Evolutionary conservation across 768 basidiomycete species (phyloP), one percentile per base, ranked within the genome.

Genomic region (Agaricus sinodeliciosus): DNA sequence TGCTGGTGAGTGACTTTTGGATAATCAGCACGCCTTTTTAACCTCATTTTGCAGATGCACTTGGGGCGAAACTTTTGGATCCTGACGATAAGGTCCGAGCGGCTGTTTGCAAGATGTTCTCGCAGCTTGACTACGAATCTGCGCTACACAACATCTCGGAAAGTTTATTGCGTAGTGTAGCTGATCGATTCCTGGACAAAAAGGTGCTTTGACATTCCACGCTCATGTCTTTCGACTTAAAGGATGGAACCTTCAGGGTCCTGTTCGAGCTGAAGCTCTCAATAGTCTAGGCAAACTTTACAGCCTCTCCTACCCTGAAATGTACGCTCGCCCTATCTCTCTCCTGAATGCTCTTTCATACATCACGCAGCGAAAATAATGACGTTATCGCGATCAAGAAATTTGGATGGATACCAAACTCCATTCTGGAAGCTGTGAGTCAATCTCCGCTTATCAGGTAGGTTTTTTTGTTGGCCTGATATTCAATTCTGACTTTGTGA

Each of bases 371-470:
- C 57, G 93, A 95, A 64, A 84, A 83, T 55, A 81, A 83, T 37
- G 90, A 93, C 49, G 68, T 76, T 2, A 72, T 79, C 0, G 92
- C 92, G 1, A 75, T 85, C 27, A 61, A 71, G 13, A 89, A 94
- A 43, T 97, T 98, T 62, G 82, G 81, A 0, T 99, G 96, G 96
- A 97, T 99, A 56, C 94, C 96, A 0, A 76, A 85, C 25, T 72
- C 76, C 37, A 72, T 98, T 27, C 70, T 94, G 8, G 74, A 75
- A 39, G 76, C 78, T 55, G 72, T 76, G 8, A 67, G 72, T n/a
- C 64, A 76, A 15, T 76, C 72, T 12, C 35, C 65, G 0, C 87
- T 90, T 60, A 74, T 82, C 40, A 79, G 81, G 84, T 87, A 56
- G 25, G 26, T 27, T 6, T 26, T 27, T 22, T 28, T 22, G 3